Base-by-base conservation (phyloP, 345 rosid genomes). In the Syzygium jambos region DNA sequence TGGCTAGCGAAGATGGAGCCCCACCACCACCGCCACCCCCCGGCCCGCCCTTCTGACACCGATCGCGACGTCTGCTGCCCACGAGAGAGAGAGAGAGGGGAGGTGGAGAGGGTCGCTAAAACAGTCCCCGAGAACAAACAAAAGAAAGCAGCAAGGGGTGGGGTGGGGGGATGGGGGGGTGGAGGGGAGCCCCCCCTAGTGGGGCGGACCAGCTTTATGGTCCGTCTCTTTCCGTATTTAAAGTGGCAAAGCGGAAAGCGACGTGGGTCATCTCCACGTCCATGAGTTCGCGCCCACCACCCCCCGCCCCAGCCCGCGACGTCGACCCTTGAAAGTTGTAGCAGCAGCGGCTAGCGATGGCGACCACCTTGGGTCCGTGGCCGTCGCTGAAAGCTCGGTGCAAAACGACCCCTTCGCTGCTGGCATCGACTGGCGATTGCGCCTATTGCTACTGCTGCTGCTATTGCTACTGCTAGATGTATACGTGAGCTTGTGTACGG, bases 111-210 rank as follows among this genome's bases (percentile, higher is more conserved):
- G 46, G 46, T 43, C 46, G 46, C 46, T 43, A 43, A 43, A 43
- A 43, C 46, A 43, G 46, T 43, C 46, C 46, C 46, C 46, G 46
- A 43, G 46, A 43, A 43, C 46, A 5, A 25, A 59, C 65, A 11
- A 8, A 57, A 30, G 14, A 68, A 68, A 34, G 21, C 46, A 30
- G 43, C 21, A 68, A 7, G 19, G 41, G 22, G 22, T 30, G 4
- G 19, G 41, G 22, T 11, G 0, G 5, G 1, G 9, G 17, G 9
- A n/a, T n/a, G n/a, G n/a, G n/a, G n/a, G n/a, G n/a, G n/a, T n/a
- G n/a, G n/a, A n/a, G 5, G 2, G 41, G 49, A 49, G 49, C 49
- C 46, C 46, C n/a, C 41, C 46, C 46, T 38, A 73, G 82, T 38
- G 82, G 80, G 49, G 27, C 27, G 27, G 1, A 41, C 82, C 82